Base-by-base conservation (phyloP, 2,329 filamentous ascomycete genomes). In the Nemania serpens region DNA sequence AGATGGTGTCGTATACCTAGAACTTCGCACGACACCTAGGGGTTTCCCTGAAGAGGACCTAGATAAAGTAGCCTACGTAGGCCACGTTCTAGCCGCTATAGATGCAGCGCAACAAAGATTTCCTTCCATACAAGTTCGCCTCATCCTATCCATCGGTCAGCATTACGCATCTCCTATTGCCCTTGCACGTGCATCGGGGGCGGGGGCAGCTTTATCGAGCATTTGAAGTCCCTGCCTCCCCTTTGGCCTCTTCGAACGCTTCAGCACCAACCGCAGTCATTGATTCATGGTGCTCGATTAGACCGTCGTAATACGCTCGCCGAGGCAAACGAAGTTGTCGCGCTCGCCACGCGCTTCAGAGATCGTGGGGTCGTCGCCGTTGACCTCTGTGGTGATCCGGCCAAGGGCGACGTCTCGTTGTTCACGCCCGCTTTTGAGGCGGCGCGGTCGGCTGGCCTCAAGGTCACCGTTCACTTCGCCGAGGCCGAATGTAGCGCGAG, bases 1-100 rank as follows among this genome's bases (percentile, higher is more conserved):
- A 62, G 62, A 95, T 70, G 89, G 90, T 37, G 88, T 94, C 15
- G 81, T 84, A n/a, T 94, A 95, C 71, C 81, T 93, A 12, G 91
- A 96, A 73, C 83, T 95, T 22, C 86, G 91, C 45, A 94, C 91
- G 0, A 95, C 91, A 1, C 91, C 91, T 1, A 85, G 91, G 55
- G 81, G 82, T 1, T 84, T 88, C 36, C 78, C 82, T 2, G 71
- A 75, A 0, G 77, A 79, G 5, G 75, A 75, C 13, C 76, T 91
- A 41, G 84, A 86, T 22, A 86, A 87, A 64, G 81, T 82, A 3
- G 78, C 79, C 55, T 94, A 95, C 74, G 80, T 94, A 34, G 68
- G 78, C 36, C 83, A 84, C 5, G 81, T 95, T n/a, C 80, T 93
- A 9, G 74, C 78, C n/a, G 80, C 84, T n/a, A 87, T 94, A 33